Percentiles rank a stretch among this genome's conserved stretches.
Evolutionary conservation across 2,329 filamentous ascomycete genomes (phyloP).

Genomic region (Zymoseptoria tritici): DNA sequence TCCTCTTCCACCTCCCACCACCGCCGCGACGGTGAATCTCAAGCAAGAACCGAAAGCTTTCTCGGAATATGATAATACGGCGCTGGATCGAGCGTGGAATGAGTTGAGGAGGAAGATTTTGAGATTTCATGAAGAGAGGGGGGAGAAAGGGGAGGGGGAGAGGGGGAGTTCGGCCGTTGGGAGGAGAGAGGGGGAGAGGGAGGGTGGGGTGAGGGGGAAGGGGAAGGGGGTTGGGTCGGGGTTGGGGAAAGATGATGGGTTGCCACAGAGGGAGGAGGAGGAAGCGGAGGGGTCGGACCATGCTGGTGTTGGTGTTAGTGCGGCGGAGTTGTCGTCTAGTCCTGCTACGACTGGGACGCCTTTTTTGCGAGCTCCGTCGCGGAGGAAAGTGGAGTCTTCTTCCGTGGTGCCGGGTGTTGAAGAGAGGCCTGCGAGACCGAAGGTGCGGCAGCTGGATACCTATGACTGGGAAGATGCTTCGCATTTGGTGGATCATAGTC

Average conservation of each 20-base stretch:
- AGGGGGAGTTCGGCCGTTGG: constrained; percentile 10
- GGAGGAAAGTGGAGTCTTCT: constrained; percentile 29
- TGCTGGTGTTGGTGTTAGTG: background rate
- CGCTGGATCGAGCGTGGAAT: constrained; percentile 32
- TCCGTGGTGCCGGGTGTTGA: constrained; percentile 10
- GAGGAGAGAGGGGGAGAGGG: constrained; percentile 11
- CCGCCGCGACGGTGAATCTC: constrained; percentile 14
- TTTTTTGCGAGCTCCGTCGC: constrained; percentile 44
- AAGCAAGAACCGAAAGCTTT: constrained; percentile 32
- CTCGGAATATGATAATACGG: constrained; percentile 31
- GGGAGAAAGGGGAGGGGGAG: constrained; percentile 23
- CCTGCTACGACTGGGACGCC: constrained; percentile 41
- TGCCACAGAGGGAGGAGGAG: constrained; percentile 8
- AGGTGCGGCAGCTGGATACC: constrained; percentile 36
- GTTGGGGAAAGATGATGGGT: constrained; percentile 21
- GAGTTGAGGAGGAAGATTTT: constrained; percentile 29
- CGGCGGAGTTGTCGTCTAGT: constrained; percentile 10
- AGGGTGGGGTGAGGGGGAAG: constrained; percentile 11
- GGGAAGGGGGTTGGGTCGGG: constrained; percentile 15
- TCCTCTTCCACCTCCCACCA: constrained; percentile 28
- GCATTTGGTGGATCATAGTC: constrained; percentile 26
- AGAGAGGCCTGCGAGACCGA: constrained; percentile 21
- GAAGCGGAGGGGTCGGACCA: constrained; percentile 4
- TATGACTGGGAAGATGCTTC: constrained; percentile 42
- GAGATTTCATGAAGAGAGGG: constrained; percentile 26